phyloP scores from a whole-genome alignment of 257 asterid genomes.

The Solanum sejunctum region DNA sequence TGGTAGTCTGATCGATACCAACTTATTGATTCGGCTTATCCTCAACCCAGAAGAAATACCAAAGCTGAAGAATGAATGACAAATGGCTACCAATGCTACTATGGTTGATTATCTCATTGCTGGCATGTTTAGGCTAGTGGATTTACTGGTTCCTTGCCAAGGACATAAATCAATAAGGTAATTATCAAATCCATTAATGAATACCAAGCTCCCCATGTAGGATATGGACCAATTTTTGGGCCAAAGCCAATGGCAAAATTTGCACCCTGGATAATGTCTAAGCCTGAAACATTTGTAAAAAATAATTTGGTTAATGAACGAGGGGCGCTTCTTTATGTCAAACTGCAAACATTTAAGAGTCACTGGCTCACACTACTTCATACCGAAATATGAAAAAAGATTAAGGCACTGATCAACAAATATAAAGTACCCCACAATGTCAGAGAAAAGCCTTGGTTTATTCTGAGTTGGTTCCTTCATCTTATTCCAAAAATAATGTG shows the following conservation, averaged over 20 bases:
- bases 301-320: slow-evolving; percentile 6
- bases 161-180: background rate
- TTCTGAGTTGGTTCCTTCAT: too few relatives aligned
- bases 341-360: background rate
- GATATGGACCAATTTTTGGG: background rate
- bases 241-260: background rate
- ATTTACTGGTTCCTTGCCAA: background rate
- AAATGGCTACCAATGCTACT: background rate
- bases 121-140: background rate
- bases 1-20: slow-evolving; percentile 12
- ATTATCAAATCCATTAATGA: background rate
- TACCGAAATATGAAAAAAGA: background rate
- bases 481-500: too few relatives aligned
- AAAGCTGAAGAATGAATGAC: slow-evolving; percentile 11
- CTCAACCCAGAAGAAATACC: slow-evolving; percentile 24
- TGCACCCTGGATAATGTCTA: background rate
- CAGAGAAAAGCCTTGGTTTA: too few relatives aligned
- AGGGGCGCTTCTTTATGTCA: slow-evolving; percentile 3
- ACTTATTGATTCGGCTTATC: slow-evolving; percentile 20
- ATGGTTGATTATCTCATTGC: background rate
- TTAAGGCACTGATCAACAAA: background rate
- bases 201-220: background rate
- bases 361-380: background rate
- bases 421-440: background rate
- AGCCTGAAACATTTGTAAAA: background rate